Conservation (phyloP, 148 eudicot species). For the Arctostaphylos glauca region DNA sequence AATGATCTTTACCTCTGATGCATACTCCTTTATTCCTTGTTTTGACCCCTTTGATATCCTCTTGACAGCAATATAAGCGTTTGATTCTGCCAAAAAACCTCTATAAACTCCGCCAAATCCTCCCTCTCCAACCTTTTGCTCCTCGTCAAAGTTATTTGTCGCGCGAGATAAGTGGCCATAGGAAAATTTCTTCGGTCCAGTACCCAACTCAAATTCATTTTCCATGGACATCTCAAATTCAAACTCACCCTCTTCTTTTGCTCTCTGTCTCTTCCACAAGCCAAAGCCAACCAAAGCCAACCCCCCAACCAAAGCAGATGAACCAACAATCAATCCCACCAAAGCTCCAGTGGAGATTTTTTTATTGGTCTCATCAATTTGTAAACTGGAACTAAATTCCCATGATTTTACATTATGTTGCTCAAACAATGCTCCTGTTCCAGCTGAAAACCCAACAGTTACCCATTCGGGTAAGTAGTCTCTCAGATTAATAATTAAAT, state of each 20-base stretch:
- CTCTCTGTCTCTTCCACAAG: background rate
- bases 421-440: background rate
- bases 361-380: background rate
- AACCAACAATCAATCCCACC: constrained; percentile 9
- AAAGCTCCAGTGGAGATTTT: no score
- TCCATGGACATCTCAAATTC: background rate
- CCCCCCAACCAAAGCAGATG: background rate
- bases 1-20: background rate
- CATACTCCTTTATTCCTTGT: constrained; percentile 1
- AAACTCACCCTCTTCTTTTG: background rate
- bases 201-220: constrained; percentile 17
- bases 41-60: background rate
- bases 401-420: background rate
- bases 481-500: background rate
- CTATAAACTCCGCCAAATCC: constrained; percentile 29
- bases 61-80: constrained; percentile 28
- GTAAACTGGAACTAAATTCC: constrained; percentile 21
- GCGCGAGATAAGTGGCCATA: constrained; percentile 18
- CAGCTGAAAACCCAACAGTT: constrained; percentile 4
- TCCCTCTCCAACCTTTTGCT: constrained; percentile 33
- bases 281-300: constrained; percentile 1
- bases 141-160: constrained; percentile 25
- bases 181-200: constrained; percentile 31
- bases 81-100: no score
- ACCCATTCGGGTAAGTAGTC: constrained; percentile 9